Evolutionary conservation across 2,329 filamentous ascomycete species (phyloP).

Genomic region (Paecilomyces sp.): DNA sequence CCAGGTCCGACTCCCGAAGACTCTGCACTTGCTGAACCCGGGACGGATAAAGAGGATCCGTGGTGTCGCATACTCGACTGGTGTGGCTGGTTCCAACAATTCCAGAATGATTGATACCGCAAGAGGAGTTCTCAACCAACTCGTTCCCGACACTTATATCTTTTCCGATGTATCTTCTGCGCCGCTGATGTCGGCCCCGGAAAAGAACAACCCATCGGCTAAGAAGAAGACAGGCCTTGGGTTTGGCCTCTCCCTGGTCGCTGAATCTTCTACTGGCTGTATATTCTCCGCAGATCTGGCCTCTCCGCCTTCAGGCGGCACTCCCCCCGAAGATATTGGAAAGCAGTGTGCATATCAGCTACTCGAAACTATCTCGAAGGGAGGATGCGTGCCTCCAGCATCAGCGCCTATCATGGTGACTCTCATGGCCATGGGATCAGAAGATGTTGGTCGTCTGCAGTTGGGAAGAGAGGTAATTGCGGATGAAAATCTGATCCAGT

Average conservation of each 20-base stretch:
- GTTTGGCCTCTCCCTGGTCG: constrained; percentile 84
- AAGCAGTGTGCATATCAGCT: constrained; percentile 82
- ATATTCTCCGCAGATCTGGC: constrained; percentile 81
- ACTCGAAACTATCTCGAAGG: constrained; percentile 71
- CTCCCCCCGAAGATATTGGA: constrained; percentile 84
- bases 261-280: constrained; percentile 81
- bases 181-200: constrained; percentile 58
- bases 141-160: constrained; percentile 85
- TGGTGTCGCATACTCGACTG: constrained; percentile 88
- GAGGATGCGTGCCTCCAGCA: constrained; percentile 70
- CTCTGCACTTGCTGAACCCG: constrained; percentile 76
- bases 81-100: constrained; percentile 88
- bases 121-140: constrained; percentile 74
- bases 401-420: constrained; percentile 70
- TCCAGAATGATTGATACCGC: constrained; percentile 90
- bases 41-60: constrained; percentile 82
- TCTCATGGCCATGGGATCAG: constrained; percentile 96
- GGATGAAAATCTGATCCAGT: constrained; percentile 68
- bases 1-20: constrained; percentile 89
- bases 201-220: constrained; percentile 54
- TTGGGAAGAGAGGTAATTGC: constrained; percentile 76
- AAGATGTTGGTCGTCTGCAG: constrained; percentile 83
- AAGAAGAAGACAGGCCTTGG: constrained; percentile 69
- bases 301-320: constrained; percentile 67
- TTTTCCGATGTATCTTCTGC: constrained; percentile 62